Conservation (phyloP, 352 stramenopile species). For the Elongisporangium prolatum region DNA sequence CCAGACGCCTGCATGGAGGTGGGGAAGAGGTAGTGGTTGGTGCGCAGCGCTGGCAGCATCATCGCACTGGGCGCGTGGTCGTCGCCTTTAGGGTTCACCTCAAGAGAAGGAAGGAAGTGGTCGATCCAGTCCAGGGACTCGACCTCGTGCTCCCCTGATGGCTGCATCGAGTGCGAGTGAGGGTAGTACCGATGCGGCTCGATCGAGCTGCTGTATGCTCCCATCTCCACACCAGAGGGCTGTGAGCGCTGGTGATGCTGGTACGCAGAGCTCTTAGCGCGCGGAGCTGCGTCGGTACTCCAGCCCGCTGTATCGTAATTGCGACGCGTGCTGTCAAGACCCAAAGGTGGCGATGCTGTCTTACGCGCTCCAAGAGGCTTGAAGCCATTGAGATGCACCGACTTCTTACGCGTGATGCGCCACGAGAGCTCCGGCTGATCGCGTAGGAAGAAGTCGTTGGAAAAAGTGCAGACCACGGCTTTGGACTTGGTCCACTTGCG, state of each 20-base stretch:
- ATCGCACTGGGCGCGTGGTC: slow-evolving; percentile 14
- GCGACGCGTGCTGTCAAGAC: neutral
- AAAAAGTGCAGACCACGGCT: slow-evolving; percentile 70
- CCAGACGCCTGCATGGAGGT: slow-evolving; percentile 7
- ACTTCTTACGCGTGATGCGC: slow-evolving; percentile 71
- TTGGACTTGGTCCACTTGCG: slow-evolving; percentile 80
- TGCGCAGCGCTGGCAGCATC: slow-evolving; percentile 13
- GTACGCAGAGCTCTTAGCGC: slow-evolving; percentile 4
- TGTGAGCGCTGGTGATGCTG: slow-evolving; percentile 20
- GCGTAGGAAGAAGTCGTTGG: slow-evolving; percentile 60
- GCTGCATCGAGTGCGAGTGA: neutral
- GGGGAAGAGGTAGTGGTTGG: slow-evolving; percentile 16
- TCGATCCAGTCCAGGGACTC: slow-evolving; percentile 73
- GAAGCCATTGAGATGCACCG: slow-evolving; percentile 11
- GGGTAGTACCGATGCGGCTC: slow-evolving; percentile 12
- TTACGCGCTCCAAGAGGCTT: slow-evolving; percentile 10
- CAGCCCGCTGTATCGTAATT: slow-evolving; percentile 6
- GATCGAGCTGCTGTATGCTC: slow-evolving; percentile 14
- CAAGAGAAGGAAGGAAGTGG: slow-evolving; percentile 47
- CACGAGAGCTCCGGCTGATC: slow-evolving; percentile 49
- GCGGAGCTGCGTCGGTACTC: neutral
- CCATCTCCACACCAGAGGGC: slow-evolving; percentile 17
- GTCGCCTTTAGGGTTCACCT: slow-evolving; percentile 14
- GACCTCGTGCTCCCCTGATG: slow-evolving; percentile 14
- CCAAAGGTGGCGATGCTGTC: neutral